phyloP scores from a whole-genome alignment of 306 rosid species.

The Leucaena leucocephala region DNA sequence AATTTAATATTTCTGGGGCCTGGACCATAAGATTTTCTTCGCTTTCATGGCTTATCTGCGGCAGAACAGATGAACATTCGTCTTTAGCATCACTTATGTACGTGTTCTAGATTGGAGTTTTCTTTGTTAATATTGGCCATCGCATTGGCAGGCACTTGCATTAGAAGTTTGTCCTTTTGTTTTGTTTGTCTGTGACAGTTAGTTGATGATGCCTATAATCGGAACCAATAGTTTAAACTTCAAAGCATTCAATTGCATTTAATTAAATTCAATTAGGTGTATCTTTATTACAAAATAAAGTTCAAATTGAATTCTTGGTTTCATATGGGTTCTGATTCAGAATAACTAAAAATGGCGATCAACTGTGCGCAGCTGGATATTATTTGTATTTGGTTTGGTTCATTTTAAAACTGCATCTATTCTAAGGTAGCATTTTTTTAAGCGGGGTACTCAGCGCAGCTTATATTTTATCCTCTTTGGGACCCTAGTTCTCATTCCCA shows the following conservation, averaged over 20 bases:
- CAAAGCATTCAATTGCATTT: not conserved
- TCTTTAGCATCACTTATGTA: not conserved
- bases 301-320: not conserved
- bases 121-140: not conserved
- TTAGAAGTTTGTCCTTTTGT: not conserved
- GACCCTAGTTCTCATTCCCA: not conserved
- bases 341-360: not conserved
- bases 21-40: not conserved
- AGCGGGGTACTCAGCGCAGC: not conserved
- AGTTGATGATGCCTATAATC: not conserved
- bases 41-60: not conserved
- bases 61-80: not conserved
- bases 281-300: not conserved
- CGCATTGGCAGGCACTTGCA: slow-evolving; percentile 6
- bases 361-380: not conserved
- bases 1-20: not conserved
- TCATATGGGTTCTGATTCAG: slow-evolving; percentile 1
- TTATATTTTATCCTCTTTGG: not conserved
- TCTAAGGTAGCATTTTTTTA: not conserved
- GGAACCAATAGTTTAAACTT: slow-evolving; percentile 1
- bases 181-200: not conserved
- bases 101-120: not conserved
- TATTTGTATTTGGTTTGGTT: not conserved
- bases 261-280: not conserved
- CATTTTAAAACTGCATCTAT: not conserved